phyloP scores from a whole-genome alignment of 495 filamentous ascomycete species.

The Barbatosphaeria neglecta region DNA sequence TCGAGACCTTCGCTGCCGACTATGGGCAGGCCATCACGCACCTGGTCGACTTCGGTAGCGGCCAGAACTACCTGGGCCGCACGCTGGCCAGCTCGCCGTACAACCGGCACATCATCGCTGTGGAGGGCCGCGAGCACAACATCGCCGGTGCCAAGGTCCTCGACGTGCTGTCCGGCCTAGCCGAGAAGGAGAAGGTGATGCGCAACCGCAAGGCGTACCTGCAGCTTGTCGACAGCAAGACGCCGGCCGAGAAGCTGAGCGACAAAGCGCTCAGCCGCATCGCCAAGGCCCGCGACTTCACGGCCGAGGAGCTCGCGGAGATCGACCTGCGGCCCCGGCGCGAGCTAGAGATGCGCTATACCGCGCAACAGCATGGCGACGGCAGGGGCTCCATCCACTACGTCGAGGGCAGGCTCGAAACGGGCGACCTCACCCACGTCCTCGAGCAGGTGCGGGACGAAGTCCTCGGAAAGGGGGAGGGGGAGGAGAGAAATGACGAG shows the following conservation, averaged over 20 bases:
- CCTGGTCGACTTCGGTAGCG: conserved; percentile 89
- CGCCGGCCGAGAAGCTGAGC: conserved; percentile 24
- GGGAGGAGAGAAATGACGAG: no score
- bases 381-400: conserved; percentile 62
- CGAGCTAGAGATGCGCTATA: conserved; percentile 34
- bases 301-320: conserved; percentile 19
- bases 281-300: conserved; percentile 19
- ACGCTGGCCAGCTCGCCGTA: conserved; percentile 76
- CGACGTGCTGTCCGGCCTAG: conserved; percentile 64
- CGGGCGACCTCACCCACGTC: conserved; percentile 48
- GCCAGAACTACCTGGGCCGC: conserved; percentile 89
- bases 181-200: conserved; percentile 52
- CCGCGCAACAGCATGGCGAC: conserved; percentile 32
- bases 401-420: conserved; percentile 44
- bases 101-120: conserved; percentile 74
- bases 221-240: conserved; percentile 27
- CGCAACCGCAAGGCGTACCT: conserved; percentile 67
- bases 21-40: conserved; percentile 55
- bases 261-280: conserved; percentile 26
- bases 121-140: conserved; percentile 78
- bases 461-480: conserved; percentile 11
- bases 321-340: conserved; percentile 36
- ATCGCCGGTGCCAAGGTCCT: conserved; percentile 73
- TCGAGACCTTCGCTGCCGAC: conserved; percentile 31
- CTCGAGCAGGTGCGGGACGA: conserved; percentile 29